Base-by-base conservation (phyloP, 495 filamentous ascomycete species). In the Rusavskia elegans region DNA sequence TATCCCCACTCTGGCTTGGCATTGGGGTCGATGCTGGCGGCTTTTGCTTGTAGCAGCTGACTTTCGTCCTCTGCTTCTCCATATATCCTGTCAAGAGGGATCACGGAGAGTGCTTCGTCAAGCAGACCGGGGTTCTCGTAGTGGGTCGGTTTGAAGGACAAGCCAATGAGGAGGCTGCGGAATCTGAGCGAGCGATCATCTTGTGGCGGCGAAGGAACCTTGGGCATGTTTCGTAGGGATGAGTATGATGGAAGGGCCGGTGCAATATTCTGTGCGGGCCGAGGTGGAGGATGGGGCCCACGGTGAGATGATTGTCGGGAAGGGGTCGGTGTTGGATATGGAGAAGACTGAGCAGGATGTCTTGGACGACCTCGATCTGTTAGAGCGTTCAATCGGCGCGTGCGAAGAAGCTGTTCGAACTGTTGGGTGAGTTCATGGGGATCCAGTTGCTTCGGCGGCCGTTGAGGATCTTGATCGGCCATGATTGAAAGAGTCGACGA, bases 91-190 rank as follows among this genome's bases (percentile, higher is more conserved):
- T 95, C 87, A n/a, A 97, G 66, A 0, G 93, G 93, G 44, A 99
- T 85, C 19, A 80, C 71, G 39, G 80, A 74, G 16, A 99, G 69
- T 5, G 92, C 93, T 65, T 97, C 93, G 64, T 99, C 92, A 37
- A 99, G 73, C 32, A 97, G 72, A 36, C 92, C 93, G 0, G 93
- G 92, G 63, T 99, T 97, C 69, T 99, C 92, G 68, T 95, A 99
- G 62, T 87, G 89, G 19, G 79, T 84, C 11, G 92, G 92, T 25
- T 85, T 92, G 27, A 79, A 72, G 3, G 92, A 92, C 9, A 97
- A 68, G 3, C 83, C 81, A 45, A 88, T 73, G 5, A 99, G 72
- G 35, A 89, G 71, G 68, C 84, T 93, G 46, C 84, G 80, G 63
- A 97, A 96, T 57, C 85, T 90, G 27, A 85, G 70, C 1, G 85